A percentile compares a stretch with the other conserved stretches of the same genome.
These are phyloP conservation scores for Xylariaceae sp. DNA, from an alignment of 2,329 filamentous ascomycete genomes.

Conservation along the genomic window DNA sequence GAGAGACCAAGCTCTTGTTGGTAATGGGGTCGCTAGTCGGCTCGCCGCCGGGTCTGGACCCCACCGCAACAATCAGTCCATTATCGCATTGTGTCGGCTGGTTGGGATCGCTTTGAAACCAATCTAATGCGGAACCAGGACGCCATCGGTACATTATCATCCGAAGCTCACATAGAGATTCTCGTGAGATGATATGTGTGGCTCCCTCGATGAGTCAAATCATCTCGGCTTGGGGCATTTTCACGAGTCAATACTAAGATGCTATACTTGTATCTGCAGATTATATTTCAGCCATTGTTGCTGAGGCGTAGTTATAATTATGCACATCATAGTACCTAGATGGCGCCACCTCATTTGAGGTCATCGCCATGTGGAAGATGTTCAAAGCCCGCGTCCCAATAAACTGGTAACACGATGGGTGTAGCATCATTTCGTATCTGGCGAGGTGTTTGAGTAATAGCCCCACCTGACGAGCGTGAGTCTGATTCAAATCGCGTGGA, in stretches of 20 bases:
- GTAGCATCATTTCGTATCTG: slow-evolving; percentile 8
- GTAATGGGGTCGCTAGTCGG: slow-evolving; percentile 5
- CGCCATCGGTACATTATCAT: slow-evolving; percentile 14
- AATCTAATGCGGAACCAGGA: slow-evolving; percentile 15
- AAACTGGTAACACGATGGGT: slow-evolving; percentile 1
- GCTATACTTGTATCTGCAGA: background rate
- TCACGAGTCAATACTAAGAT: slow-evolving; percentile 4
- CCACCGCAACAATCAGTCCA: slow-evolving; percentile 9
- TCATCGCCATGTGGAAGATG: slow-evolving; percentile 22
- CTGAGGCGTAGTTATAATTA: too few relatives aligned
- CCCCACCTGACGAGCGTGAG: slow-evolving; percentile 7
- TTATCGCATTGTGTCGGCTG: slow-evolving; percentile 5
- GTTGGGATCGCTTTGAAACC: too few relatives aligned
- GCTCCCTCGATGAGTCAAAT: background rate
- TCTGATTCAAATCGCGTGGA: slow-evolving; percentile 1
- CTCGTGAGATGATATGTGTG: background rate
- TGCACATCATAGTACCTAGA: slow-evolving; percentile 8
- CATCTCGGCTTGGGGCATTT: background rate
- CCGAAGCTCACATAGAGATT: slow-evolving; percentile 16
- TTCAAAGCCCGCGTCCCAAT: slow-evolving; percentile 5
- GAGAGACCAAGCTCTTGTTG: slow-evolving; percentile 6
- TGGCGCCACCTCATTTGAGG: slow-evolving; percentile 6
- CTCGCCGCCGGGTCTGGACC: background rate
- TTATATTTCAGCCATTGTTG: too few relatives aligned
- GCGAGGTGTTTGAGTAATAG: background rate